Conservation (phyloP, 1,139 yeast genomes). For the Suhomyces chickasaworum region DNA sequence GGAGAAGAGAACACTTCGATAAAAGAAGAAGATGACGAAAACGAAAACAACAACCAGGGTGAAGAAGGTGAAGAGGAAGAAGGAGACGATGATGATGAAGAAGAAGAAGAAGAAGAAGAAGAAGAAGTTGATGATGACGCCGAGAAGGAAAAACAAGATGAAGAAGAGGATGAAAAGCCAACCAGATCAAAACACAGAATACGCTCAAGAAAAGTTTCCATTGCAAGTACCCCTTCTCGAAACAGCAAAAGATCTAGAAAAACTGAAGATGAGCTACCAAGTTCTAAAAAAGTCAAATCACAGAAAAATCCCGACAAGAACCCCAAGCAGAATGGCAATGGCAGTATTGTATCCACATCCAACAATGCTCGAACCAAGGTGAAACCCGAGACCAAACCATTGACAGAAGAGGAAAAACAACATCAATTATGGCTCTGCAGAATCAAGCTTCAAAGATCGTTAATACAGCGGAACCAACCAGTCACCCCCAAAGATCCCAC, state of each 20-base stretch:
- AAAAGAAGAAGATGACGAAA: constrained; percentile 18
- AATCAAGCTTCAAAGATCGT: constrained; percentile 46
- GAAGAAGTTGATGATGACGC: constrained; percentile 13
- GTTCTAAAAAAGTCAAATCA: constrained; percentile 5
- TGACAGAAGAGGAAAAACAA: constrained; percentile 42
- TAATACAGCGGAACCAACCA: constrained; percentile 48
- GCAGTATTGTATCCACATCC: constrained; percentile 9
- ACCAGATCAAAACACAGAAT: constrained; percentile 13
- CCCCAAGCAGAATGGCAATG: constrained; percentile 8
- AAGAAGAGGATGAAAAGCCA: constrained; percentile 12
- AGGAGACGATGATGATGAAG: constrained; percentile 18
- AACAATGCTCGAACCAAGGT: constrained; percentile 8
- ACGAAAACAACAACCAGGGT: constrained; percentile 30
- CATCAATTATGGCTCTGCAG: constrained; percentile 53
- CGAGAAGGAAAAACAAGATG: constrained; percentile 16
- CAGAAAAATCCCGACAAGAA: constrained; percentile 4
- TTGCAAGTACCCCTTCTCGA: constrained; percentile 6
- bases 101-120: constrained; percentile 10
- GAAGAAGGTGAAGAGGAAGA: constrained; percentile 25
- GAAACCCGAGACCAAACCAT: constrained; percentile 17
- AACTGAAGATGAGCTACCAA: constrained; percentile 3
- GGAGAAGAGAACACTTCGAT: constrained; percentile 1
- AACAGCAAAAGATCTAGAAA: constrained; percentile 11
- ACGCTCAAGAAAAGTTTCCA: constrained; percentile 12
- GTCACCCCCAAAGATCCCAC: constrained; percentile 38